Evolutionary conservation across 306 rosid species (phyloP).

Genomic region (Styphnolobium japonicum): DNA sequence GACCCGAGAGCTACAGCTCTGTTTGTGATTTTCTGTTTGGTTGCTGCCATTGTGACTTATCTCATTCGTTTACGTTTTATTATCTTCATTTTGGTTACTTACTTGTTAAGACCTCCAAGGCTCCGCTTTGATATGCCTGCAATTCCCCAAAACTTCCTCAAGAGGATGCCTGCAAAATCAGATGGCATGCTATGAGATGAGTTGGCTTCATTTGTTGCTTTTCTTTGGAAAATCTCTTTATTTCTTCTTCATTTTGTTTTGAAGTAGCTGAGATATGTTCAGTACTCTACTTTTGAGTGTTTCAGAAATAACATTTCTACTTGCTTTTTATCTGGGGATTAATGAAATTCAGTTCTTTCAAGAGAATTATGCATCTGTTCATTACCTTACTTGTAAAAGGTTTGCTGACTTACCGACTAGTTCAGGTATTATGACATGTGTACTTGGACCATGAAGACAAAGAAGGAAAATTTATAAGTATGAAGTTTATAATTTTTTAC

Average conservation of each 20-base stretch:
- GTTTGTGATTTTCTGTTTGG: constrained; percentile 33
- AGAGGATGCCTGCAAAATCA: constrained; percentile 47
- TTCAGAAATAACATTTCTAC: neutral
- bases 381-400: neutral
- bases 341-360: neutral
- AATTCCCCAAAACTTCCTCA: constrained; percentile 35
- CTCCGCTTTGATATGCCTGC: constrained; percentile 25
- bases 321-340: neutral
- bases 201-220: neutral
- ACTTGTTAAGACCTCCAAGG: constrained; percentile 36
- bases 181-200: constrained; percentile 34
- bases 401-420: neutral
- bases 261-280: neutral
- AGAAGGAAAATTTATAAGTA: no score
- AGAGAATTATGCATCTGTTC: neutral
- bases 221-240: neutral
- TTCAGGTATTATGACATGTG: no score
- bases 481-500: no score
- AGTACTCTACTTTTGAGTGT: neutral
- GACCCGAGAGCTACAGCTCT: constrained; percentile 41
- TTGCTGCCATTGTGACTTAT: constrained; percentile 21
- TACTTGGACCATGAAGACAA: no score
- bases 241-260: neutral
- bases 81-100: neutral
- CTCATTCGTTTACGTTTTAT: neutral